Base-by-base conservation (phyloP, 371 early-diverging fungal species). In the Haplosporangium sp. region DNA sequence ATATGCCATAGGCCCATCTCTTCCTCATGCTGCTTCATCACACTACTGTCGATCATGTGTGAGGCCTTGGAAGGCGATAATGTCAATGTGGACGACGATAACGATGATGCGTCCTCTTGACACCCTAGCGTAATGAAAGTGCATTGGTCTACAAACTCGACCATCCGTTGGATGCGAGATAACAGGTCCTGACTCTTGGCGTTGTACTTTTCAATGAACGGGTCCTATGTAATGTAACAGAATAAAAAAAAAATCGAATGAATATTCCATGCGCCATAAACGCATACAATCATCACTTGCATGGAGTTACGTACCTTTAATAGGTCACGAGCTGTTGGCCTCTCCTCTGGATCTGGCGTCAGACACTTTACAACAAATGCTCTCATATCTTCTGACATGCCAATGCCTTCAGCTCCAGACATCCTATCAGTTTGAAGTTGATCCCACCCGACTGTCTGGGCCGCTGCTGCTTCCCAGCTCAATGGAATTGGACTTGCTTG, bases 341-440 rank as follows among this genome's bases (percentile, higher is more conserved):
- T 74, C 36, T 70, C 59, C 29, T 74, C 82, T 18, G 90, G 90
- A 41, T 89, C 87, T 50, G 87, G 87, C 10, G 82, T 84, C 70
- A 90, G 59, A 54, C 89, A 89, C 23, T 79, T 59, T n/a, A 84
- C 85, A 16, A 74, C 71, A n/a, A 89, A 73, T 37, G 48, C 82
- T 86, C 81, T 68, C 76, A 69, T 82, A 69, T 60, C 86, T 81
- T 54, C 86, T 79, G 72, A 69, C 80, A 75, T 69, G 0, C 67
- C 70, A 65, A 67, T 62, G 59, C 85, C 84, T 54, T 48, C 65
- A 11, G 41, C 29, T 13, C 58, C 64, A n/a, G 40, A 53, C 13
- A 12, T 38, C 40, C 9, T 16, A 14, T 40, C 37, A 4, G 11
- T 58, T 18, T 57, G 56, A 9, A 65, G 1, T 21, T 41, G 50